These are phyloP conservation scores for Pythium aristosporum DNA, from an alignment of 352 stramenopile species.

Conservation along the genomic window DNA sequence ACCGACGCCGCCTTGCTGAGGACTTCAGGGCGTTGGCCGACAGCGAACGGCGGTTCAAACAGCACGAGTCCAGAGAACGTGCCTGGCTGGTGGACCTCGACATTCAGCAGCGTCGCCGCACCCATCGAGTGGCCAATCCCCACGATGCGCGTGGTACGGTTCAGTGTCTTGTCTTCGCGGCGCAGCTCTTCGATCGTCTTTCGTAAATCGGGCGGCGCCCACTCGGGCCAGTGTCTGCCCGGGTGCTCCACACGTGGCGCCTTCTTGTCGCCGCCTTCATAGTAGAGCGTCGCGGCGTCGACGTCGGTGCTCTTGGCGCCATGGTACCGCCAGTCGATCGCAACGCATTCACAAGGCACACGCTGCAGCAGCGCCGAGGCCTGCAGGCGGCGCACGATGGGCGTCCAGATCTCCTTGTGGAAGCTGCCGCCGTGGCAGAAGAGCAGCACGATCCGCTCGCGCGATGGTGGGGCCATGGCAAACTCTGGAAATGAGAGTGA, in stretches of 20 bases:
- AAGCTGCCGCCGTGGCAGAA: conserved; percentile 45
- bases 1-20: neutral
- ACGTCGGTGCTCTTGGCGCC: conserved; percentile 32
- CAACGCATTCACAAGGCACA: conserved; percentile 22
- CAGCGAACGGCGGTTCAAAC: conserved; percentile 13
- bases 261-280: conserved; percentile 11
- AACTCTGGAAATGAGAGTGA: neutral
- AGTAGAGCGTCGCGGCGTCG: conserved; percentile 22
- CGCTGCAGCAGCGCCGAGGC: conserved; percentile 26
- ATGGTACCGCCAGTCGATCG: conserved; percentile 43
- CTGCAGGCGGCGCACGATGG: conserved; percentile 34
- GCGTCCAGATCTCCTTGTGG: conserved; percentile 43
- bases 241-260: conserved; percentile 32
- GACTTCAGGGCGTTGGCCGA: neutral
- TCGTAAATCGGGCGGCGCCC: conserved; percentile 9
- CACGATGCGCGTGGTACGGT: conserved; percentile 10
- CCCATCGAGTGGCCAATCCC: conserved; percentile 28
- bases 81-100: conserved; percentile 10
- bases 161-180: conserved; percentile 3
- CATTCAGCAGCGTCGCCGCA: conserved; percentile 16
- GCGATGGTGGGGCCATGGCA: neutral
- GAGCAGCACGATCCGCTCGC: conserved; percentile 30
- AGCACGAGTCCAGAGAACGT: conserved; percentile 16
- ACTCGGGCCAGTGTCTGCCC: conserved; percentile 7
- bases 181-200: neutral